Conservation (phyloP, 768 basidiomycete species). For the Auricularia sp. region DNA sequence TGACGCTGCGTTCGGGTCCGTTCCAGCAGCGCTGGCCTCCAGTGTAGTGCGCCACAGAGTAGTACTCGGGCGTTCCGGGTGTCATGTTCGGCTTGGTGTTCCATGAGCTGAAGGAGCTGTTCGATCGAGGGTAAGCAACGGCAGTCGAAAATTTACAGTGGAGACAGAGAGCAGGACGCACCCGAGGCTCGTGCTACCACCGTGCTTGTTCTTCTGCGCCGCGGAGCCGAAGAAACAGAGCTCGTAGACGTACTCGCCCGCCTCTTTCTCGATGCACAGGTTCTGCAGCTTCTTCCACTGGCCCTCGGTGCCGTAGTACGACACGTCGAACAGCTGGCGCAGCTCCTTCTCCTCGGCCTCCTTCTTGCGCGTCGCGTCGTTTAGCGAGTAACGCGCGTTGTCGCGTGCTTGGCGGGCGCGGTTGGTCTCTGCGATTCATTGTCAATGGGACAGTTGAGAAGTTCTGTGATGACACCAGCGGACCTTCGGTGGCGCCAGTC, state of each 20-base stretch:
- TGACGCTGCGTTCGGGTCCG: slow-evolving; percentile 79
- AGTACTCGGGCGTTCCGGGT: slow-evolving; percentile 62
- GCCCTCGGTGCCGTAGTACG: slow-evolving; percentile 66
- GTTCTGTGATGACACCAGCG: background rate
- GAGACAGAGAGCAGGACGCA: slow-evolving; percentile 25
- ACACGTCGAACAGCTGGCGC: slow-evolving; percentile 49
- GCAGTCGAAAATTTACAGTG: background rate
- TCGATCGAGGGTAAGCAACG: too few relatives aligned
- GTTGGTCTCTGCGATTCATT: slow-evolving; percentile 35
- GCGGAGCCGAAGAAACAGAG: slow-evolving; percentile 86
- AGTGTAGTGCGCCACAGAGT: slow-evolving; percentile 72
- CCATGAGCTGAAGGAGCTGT: slow-evolving; percentile 73
- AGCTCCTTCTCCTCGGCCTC: slow-evolving; percentile 48
- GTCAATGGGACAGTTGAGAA: too few relatives aligned
- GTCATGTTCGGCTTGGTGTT: slow-evolving; percentile 47
- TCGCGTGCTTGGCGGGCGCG: slow-evolving; percentile 52
- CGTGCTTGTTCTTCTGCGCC: slow-evolving; percentile 77
- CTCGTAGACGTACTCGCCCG: slow-evolving; percentile 92
- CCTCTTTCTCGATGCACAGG: slow-evolving; percentile 66
- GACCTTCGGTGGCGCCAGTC: slow-evolving; percentile 30
- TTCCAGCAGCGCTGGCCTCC: slow-evolving; percentile 92
- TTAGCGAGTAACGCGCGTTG: slow-evolving; percentile 53
- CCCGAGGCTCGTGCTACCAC: slow-evolving; percentile 77
- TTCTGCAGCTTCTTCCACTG: slow-evolving; percentile 95
- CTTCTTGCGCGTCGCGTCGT: slow-evolving; percentile 40